Evolutionary conservation across 1,284 basidiomycete species (phyloP).

Genomic region (Stygiomarasmius scandens): DNA sequence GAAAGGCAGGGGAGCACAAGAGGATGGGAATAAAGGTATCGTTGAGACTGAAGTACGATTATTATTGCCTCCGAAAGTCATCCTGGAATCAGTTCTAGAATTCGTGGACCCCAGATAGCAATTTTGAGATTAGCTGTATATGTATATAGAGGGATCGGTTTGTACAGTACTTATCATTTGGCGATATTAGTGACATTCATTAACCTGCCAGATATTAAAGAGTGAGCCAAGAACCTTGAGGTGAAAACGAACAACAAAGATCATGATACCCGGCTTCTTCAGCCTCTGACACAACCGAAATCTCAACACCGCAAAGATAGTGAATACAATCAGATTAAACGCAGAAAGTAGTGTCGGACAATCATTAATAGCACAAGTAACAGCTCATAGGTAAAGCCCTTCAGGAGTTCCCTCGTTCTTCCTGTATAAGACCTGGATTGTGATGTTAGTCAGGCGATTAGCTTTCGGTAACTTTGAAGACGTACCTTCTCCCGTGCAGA

Average conservation of each 20-base stretch:
- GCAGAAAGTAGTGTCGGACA: background rate
- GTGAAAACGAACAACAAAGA: too few relatives aligned
- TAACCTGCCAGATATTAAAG: background rate
- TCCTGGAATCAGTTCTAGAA: conserved; percentile 70
- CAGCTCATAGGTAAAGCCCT: conserved; percentile 70
- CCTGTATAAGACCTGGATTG: conserved; percentile 76
- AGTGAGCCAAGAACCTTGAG: background rate
- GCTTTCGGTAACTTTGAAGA: background rate
- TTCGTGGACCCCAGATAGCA: conserved; percentile 46
- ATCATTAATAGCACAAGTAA: background rate
- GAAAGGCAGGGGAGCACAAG: conserved; percentile 31
- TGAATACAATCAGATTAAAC: background rate
- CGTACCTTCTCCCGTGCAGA: conserved; percentile 86
- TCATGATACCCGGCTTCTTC: too few relatives aligned
- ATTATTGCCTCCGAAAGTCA: conserved; percentile 68
- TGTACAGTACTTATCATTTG: background rate
- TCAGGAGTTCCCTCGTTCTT: conserved; percentile 94
- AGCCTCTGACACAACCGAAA: too few relatives aligned
- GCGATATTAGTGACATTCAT: background rate
- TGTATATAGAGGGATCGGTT: background rate
- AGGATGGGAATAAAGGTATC: conserved; percentile 42
- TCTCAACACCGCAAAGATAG: background rate
- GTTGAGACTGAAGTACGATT: conserved; percentile 50
- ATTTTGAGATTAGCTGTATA: background rate
- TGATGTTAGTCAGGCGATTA: conserved; percentile 17